Percentiles rank a stretch among this genome's conserved stretches.
These are phyloP conservation scores for Actinomucor elegans DNA, from an alignment of 371 early-diverging fungal species.

Conservation along the genomic window DNA sequence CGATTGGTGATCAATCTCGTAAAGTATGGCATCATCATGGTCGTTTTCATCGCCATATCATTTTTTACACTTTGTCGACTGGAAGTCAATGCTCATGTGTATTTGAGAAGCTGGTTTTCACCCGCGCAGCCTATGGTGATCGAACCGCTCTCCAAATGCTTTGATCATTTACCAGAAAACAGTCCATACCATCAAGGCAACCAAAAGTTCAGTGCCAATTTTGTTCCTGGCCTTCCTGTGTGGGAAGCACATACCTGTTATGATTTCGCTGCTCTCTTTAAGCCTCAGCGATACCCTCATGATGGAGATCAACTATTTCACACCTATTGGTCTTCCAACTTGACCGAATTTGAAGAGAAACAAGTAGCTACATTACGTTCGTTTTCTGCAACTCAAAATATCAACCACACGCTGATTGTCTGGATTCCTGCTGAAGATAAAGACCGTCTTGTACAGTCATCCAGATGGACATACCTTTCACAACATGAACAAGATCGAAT, in stretches of 20 bases:
- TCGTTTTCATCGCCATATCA: slow-evolving; percentile 8
- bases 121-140: slow-evolving; percentile 22
- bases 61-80: slow-evolving; percentile 29
- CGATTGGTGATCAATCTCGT: slow-evolving; percentile 7
- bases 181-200: slow-evolving; percentile 32
- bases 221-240: slow-evolving; percentile 43
- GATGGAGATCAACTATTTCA: slow-evolving; percentile 29
- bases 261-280: slow-evolving; percentile 42
- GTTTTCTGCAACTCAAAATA: slow-evolving; percentile 51
- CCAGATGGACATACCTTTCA: slow-evolving; percentile 21
- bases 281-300: slow-evolving; percentile 15
- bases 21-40: slow-evolving; percentile 7
- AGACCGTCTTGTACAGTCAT: slow-evolving; percentile 7
- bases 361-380: slow-evolving; percentile 41
- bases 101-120: slow-evolving; percentile 40
- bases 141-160: slow-evolving; percentile 37
- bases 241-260: slow-evolving; percentile 48
- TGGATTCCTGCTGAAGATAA: slow-evolving; percentile 43
- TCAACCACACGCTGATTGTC: slow-evolving; percentile 31
- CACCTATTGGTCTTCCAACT: slow-evolving; percentile 36
- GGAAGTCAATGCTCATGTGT: slow-evolving; percentile 46
- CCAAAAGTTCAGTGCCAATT: slow-evolving; percentile 20
- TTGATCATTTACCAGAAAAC: slow-evolving; percentile 17
- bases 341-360: slow-evolving; percentile 29
- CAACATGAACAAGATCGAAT: slow-evolving; percentile 16